A percentile compares a stretch with the other conserved stretches of the same genome.
These are phyloP conservation scores for Magnaporthiopsis incrustans DNA, from an alignment of 2,329 filamentous ascomycete species.

Conservation along the genomic window DNA sequence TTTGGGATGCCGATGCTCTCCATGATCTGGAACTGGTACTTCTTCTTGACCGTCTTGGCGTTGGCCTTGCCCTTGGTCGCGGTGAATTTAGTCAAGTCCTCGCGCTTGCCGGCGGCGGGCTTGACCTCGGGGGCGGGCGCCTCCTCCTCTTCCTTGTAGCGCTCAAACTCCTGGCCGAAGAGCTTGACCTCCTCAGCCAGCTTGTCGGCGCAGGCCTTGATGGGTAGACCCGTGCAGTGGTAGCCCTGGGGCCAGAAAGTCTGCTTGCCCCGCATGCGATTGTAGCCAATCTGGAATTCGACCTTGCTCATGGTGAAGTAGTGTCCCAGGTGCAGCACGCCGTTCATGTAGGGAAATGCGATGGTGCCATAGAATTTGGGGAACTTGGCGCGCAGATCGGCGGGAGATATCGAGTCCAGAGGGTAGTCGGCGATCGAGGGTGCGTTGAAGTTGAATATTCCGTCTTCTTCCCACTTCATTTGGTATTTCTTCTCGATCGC, in stretches of 20 bases:
- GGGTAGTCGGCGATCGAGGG: constrained; percentile 60
- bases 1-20: constrained; percentile 76
- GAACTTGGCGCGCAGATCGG: constrained; percentile 48
- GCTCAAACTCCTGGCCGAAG: constrained; percentile 82
- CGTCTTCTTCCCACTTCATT: constrained; percentile 67
- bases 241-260: constrained; percentile 86
- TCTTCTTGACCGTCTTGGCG: constrained; percentile 83
- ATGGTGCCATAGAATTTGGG: constrained; percentile 82
- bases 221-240: constrained; percentile 96
- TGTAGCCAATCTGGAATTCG: constrained; percentile 82
- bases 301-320: constrained; percentile 88
- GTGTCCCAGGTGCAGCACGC: constrained; percentile 54
- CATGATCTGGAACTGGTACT: constrained; percentile 94
- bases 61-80: constrained; percentile 86
- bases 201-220: constrained; percentile 96
- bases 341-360: constrained; percentile 33
- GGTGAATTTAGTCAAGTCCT: constrained; percentile 75
- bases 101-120: constrained; percentile 52
- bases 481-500: constrained; percentile 90
- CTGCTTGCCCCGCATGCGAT: constrained; percentile 83
- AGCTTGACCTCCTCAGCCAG: constrained; percentile 79
- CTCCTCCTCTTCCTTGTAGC: constrained; percentile 56
- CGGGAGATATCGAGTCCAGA: constrained; percentile 19
- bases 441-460: constrained; percentile 79
- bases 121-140: constrained; percentile 40